Conservation (phyloP, 176 grass and related monocot species). For the Saccharum officinarum region DNA sequence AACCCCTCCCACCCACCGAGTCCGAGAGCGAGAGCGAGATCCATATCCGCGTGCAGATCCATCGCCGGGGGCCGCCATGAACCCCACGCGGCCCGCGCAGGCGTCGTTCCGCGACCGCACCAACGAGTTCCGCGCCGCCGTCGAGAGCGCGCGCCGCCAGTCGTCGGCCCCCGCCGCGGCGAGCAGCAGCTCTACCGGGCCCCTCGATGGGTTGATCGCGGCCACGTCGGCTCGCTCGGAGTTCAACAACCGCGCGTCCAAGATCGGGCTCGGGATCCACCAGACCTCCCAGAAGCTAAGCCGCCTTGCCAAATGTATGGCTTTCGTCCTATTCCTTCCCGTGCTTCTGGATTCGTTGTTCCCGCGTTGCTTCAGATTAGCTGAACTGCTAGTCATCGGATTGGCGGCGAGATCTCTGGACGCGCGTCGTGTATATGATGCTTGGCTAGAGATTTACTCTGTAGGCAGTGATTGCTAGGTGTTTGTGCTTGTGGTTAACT, state of each 20-base stretch:
- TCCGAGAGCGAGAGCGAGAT: neutral
- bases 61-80: conserved; percentile 44
- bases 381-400: neutral
- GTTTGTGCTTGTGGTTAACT: neutral
- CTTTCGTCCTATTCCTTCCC: neutral
- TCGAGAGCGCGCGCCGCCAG: conserved; percentile 68
- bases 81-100: conserved; percentile 51
- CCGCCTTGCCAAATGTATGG: conserved; percentile 73
- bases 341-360: neutral
- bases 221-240: conserved; percentile 64
- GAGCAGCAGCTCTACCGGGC: conserved; percentile 29
- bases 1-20: conserved; percentile 12
- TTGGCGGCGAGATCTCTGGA: conserved; percentile 3
- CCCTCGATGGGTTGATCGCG: conserved; percentile 42
- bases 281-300: conserved; percentile 91
- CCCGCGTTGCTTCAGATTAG: neutral
- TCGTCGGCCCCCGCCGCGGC: conserved; percentile 7
- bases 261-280: conserved; percentile 92
- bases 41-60: conserved; percentile 49
- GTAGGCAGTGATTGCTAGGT: neutral
- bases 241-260: conserved; percentile 86
- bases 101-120: conserved; percentile 92
- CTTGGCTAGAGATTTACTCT: neutral
- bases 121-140: conserved; percentile 75
- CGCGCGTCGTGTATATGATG: neutral